Evolutionary conservation across 208 protist species (phyloP).

Genomic region (Trypanosomatidae sp.): DNA sequence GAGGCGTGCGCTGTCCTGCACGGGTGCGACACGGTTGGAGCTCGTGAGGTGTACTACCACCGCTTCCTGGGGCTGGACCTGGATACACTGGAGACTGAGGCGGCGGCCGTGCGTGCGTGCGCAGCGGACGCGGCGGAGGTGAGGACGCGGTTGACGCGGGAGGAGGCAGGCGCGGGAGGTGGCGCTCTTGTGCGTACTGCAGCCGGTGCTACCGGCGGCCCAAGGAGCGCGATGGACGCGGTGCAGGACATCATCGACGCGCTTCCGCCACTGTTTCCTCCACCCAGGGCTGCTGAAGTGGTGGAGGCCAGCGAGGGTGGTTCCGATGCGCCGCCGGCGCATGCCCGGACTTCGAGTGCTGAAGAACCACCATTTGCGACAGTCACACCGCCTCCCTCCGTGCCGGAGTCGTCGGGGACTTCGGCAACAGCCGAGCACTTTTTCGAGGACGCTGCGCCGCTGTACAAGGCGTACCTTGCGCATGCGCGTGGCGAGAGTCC

Average conservation of each 20-base stretch:
- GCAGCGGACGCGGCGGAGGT: constrained; percentile 37
- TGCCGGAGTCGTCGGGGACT: background rate
- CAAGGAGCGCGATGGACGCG: constrained; percentile 13
- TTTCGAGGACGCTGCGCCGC: constrained; percentile 51
- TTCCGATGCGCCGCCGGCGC: background rate
- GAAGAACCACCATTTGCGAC: background rate
- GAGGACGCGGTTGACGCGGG: constrained; percentile 5
- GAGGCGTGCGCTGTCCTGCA: constrained; percentile 86
- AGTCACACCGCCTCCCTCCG: background rate
- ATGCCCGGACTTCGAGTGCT: background rate
- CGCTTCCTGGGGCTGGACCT: constrained; percentile 68
- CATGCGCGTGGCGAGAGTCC: constrained; percentile 57
- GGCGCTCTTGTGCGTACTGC: constrained; percentile 7
- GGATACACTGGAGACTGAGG: constrained; percentile 63
- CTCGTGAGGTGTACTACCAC: constrained; percentile 67
- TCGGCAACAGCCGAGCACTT: background rate
- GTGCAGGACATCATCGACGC: constrained; percentile 38
- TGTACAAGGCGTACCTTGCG: constrained; percentile 65
- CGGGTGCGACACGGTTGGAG: constrained; percentile 65
- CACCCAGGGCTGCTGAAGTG: background rate
- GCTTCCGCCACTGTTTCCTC: constrained; percentile 29
- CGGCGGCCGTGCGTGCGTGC: constrained; percentile 42
- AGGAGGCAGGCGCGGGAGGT: background rate
- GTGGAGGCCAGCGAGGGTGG: background rate
- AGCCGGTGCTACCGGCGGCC: constrained; percentile 1